Percentiles rank a stretch among this genome's conserved stretches.
Evolutionary conservation across 331 rosid species (phyloP).

Genomic region (Pyrus hybrid): DNA sequence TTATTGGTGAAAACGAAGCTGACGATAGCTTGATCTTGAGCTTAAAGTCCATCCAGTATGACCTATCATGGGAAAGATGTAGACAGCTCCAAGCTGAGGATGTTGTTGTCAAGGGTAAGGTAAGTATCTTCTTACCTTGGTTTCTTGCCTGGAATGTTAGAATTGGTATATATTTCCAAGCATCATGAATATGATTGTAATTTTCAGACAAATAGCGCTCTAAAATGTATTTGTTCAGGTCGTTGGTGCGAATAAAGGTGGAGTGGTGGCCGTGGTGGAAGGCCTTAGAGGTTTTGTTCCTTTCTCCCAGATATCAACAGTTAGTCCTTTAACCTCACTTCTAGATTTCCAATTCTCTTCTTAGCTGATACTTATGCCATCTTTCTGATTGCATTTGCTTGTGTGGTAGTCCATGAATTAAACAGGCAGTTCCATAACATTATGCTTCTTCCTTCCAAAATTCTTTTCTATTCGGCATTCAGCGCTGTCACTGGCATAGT

Average conservation of each 20-base stretch:
- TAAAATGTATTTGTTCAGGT: conserved; percentile 32
- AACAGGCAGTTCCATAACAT: no score
- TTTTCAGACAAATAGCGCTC: not conserved
- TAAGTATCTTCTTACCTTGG: conserved; percentile 24
- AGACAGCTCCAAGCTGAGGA: conserved; percentile 87
- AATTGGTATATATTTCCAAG: not conserved
- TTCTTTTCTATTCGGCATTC: no score
- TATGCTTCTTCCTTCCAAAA: no score
- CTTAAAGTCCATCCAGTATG: conserved; percentile 57
- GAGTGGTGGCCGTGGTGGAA: conserved; percentile 74
- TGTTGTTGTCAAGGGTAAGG: conserved; percentile 87
- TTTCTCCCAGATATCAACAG: conserved; percentile 74
- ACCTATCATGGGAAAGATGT: conserved; percentile 83
- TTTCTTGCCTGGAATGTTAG: not conserved
- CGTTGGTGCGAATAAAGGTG: conserved; percentile 74
- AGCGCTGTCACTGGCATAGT: not conserved
- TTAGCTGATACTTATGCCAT: not conserved
- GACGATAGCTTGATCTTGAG: conserved; percentile 76
- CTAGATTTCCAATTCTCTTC: not conserved
- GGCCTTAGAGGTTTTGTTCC: conserved; percentile 89
- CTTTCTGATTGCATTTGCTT: not conserved
- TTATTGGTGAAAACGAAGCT: conserved; percentile 55
- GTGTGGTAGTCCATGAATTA: not conserved
- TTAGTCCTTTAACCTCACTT: conserved; percentile 28
- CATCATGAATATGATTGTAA: not conserved